A percentile compares a stretch with the other conserved stretches of the same genome.
Evolutionary conservation across 345 rosid species (phyloP).

Genomic region (Gossypium rotundifolium): DNA sequence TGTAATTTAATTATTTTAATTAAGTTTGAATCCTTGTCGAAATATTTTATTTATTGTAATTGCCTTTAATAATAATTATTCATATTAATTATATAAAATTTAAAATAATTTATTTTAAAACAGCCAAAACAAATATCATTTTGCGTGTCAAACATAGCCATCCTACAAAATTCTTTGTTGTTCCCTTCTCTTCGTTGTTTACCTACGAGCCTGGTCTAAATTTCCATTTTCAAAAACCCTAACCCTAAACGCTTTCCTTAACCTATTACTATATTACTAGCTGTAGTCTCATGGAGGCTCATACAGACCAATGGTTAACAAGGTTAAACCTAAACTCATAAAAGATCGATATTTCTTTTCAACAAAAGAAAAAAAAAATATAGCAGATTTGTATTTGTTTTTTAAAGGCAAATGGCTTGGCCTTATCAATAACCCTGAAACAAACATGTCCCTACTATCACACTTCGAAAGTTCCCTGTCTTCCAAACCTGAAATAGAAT

Average conservation of each 20-base stretch:
- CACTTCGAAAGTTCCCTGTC: constrained; percentile 44
- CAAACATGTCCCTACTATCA: constrained; percentile 41
- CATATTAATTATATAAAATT: no score
- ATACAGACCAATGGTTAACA: constrained; percentile 33
- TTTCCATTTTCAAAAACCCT: background rate
- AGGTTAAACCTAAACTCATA: constrained; percentile 23
- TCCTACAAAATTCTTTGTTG: background rate
- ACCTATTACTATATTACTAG: background rate
- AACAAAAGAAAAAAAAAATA: background rate
- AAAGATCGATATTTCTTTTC: constrained; percentile 9
- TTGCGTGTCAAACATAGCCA: no score
- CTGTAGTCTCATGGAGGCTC: background rate
- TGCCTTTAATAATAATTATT: no score
- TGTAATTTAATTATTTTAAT: no score
- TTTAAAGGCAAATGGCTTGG: constrained; percentile 14
- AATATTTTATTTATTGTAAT: no score
- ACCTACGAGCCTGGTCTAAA: background rate
- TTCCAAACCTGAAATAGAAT: constrained; percentile 42
- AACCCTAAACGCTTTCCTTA: background rate
- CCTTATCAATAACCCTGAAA: constrained; percentile 1
- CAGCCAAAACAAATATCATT: no score
- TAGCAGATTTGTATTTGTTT: background rate
- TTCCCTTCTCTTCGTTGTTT: background rate
- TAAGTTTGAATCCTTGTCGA: no score
- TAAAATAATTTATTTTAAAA: no score